Evolutionary conservation across 164 flowering plant species (phyloP).

Genomic region (Annona cherimola): DNA sequence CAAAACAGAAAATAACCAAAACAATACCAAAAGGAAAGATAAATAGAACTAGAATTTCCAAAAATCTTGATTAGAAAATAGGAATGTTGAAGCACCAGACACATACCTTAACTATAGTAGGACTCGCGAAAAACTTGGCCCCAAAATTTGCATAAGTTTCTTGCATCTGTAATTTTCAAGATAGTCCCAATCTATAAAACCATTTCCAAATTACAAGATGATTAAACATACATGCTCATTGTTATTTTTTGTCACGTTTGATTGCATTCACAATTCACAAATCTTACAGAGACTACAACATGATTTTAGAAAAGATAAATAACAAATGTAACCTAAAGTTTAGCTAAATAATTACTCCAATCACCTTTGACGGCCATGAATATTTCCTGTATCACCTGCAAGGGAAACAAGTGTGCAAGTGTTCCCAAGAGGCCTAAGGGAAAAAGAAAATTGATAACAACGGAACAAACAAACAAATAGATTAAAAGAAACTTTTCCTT

Average conservation of each 20-base stretch:
- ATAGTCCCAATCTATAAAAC: constrained; percentile 80
- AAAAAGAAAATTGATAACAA: too few relatives aligned
- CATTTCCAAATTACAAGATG: too few relatives aligned
- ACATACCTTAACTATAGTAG: constrained; percentile 59
- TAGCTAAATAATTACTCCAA: constrained; percentile 48
- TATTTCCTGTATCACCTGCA: constrained; percentile 54
- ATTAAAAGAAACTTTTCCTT: too few relatives aligned
- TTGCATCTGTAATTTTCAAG: constrained; percentile 50
- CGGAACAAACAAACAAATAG: too few relatives aligned
- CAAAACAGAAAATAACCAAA: too few relatives aligned
- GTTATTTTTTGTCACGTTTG: neutral
- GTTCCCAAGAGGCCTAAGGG: neutral
- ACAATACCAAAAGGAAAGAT: too few relatives aligned
- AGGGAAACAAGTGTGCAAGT: constrained; percentile 13
- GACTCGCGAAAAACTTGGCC: constrained; percentile 83
- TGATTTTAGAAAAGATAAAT: neutral
- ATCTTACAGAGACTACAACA: neutral
- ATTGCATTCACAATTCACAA: too few relatives aligned
- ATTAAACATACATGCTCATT: neutral
- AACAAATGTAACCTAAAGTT: neutral
- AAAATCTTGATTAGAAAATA: too few relatives aligned
- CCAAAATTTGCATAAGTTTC: constrained; percentile 53
- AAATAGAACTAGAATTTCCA: too few relatives aligned
- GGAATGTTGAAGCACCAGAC: neutral
- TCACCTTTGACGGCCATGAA: constrained; percentile 40